Percentiles rank a stretch among this genome's conserved stretches.
phyloP scores from a whole-genome alignment of 2,329 filamentous ascomycete genomes.

The Penicillium corylophilum region DNA sequence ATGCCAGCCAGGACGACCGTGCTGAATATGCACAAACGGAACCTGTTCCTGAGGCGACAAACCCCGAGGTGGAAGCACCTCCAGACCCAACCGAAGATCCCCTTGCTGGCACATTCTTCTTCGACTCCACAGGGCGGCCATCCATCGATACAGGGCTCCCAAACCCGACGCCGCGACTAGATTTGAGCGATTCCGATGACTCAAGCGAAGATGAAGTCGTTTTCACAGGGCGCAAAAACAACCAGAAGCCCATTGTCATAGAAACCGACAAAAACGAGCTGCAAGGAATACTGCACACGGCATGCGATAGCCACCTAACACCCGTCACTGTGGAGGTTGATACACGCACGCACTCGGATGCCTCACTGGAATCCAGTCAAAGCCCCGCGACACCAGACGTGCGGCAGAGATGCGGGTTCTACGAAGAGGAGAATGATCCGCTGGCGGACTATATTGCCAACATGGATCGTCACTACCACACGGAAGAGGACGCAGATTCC shows the following conservation, averaged over 20 bases:
- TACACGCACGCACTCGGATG: not conserved
- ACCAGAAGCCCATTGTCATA: constrained; percentile 13
- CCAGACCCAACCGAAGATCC: constrained; percentile 12
- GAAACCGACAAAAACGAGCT: constrained; percentile 17
- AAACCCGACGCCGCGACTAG: constrained; percentile 18
- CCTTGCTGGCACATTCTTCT: constrained; percentile 28
- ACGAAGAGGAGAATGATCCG: constrained; percentile 51
- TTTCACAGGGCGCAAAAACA: constrained; percentile 36
- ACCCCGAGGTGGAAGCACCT: constrained; percentile 11
- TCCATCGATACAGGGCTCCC: constrained; percentile 30
- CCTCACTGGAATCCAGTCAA: not conserved
- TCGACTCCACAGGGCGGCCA: constrained; percentile 35
- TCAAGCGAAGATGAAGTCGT: constrained; percentile 66
- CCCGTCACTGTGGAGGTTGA: not conserved
- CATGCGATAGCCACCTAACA: not conserved
- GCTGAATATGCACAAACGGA: not conserved
- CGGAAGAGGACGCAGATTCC: not conserved
- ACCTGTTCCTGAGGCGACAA: constrained; percentile 1
- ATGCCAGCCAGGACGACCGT: constrained; percentile 5
- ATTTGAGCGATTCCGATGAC: constrained; percentile 45
- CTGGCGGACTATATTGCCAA: constrained; percentile 44
- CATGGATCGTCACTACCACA: constrained; percentile 33
- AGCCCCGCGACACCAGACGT: not conserved
- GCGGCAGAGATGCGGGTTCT: constrained; percentile 14
- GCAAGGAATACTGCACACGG: constrained; percentile 1